Conservation (phyloP, 352 stramenopile species). For the Pythium diclinum region DNA sequence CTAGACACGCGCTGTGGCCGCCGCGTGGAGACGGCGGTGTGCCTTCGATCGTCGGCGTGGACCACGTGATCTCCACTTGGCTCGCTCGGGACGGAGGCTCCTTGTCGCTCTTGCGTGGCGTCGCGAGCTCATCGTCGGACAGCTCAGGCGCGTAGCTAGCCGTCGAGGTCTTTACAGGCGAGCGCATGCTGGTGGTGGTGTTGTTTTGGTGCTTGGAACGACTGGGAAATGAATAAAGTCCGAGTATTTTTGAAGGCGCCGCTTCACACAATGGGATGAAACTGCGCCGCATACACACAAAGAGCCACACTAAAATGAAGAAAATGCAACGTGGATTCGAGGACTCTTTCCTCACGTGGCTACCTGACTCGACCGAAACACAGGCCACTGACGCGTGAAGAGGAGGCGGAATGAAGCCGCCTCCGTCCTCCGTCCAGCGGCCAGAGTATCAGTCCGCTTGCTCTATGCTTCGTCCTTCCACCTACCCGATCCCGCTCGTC, state of each 20-base stretch:
- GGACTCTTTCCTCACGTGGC: background rate
- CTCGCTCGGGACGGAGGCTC: slow-evolving; percentile 28
- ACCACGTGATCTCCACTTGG: slow-evolving; percentile 62
- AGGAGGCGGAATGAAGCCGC: background rate
- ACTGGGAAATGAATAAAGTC: background rate
- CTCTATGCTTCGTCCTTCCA: background rate
- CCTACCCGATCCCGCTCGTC: slow-evolving; percentile 1
- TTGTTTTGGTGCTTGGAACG: background rate
- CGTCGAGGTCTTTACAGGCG: slow-evolving; percentile 5
- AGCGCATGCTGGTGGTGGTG: background rate
- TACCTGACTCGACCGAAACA: background rate
- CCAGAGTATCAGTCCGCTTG: background rate
- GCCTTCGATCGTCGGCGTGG: slow-evolving; percentile 50
- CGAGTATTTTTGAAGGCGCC: slow-evolving; percentile 7
- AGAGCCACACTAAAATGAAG: background rate
- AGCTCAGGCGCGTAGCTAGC: background rate
- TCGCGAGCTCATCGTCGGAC: slow-evolving; percentile 3
- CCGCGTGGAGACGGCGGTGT: slow-evolving; percentile 53
- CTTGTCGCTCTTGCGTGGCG: slow-evolving; percentile 2
- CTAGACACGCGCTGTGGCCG: slow-evolving; percentile 67
- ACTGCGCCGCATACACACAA: background rate
- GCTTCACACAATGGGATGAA: background rate
- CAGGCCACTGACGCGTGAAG: background rate
- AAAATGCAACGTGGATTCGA: background rate
- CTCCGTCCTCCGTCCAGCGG: background rate